These are phyloP conservation scores for Paramecium sexaurelia DNA, from an alignment of 73 alveolate genomes.

Conservation along the genomic window DNA sequence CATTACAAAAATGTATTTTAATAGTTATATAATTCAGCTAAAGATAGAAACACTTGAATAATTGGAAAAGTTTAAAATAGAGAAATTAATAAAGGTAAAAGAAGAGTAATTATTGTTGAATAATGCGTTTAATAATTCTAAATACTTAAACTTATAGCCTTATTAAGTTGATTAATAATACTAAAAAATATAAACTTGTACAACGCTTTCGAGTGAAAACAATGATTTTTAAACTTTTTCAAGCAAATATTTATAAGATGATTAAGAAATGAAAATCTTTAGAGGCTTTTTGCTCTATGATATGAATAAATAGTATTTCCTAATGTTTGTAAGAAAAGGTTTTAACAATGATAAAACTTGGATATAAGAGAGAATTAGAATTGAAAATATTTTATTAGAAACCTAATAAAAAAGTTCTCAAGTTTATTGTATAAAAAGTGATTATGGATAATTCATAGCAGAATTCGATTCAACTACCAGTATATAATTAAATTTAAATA, in stretches of 20 bases:
- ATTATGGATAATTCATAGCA: neutral
- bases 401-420: neutral
- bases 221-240: neutral
- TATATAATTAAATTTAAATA: neutral
- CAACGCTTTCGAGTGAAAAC: neutral
- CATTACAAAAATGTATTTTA: neutral
- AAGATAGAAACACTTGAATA: neutral
- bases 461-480: neutral
- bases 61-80: neutral
- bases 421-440: too few species aligned
- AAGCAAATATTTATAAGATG: neutral
- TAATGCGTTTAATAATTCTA: neutral
- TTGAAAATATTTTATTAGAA: neutral
- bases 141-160: neutral
- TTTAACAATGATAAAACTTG: neutral
- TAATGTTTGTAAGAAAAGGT: slow-evolving; percentile 24
- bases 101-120: neutral
- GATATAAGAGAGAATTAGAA: neutral
- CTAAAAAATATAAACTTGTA: neutral
- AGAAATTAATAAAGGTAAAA: neutral
- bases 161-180: neutral
- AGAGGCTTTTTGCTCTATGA: neutral
- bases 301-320: neutral
- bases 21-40: neutral
- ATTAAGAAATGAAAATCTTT: neutral